Base-by-base conservation (phyloP, 2,329 filamentous ascomycete genomes). In the Nothophaeocryptopus gaeumannii region DNA sequence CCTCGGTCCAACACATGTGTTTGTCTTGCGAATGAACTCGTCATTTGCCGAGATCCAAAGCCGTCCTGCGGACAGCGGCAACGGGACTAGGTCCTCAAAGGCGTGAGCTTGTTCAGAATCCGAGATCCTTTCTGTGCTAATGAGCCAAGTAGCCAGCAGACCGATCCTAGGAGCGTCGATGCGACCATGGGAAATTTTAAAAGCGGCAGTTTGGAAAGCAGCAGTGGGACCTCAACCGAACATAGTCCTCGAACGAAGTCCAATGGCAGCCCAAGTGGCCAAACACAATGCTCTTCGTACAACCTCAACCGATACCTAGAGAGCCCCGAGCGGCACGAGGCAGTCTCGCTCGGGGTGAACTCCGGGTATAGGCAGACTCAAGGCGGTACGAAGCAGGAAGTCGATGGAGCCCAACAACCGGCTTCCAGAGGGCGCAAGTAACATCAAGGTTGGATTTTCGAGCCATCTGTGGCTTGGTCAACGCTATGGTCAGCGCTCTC, bases 1-100 rank as follows among this genome's bases (percentile, higher is more conserved):
- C 20, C 20, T 26, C 20, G 20, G 7, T 26, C 16, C 35, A 2
- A 2, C 11, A 2, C 5, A 15, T 16, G 26, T 30, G 14, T 15
- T 11, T 12, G 30, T 16, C 33, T 32, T 15, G 29, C 45, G 45
- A 14, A 53, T 53, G 50, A 43, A 14, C 20, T 43, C 42, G 41
- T 42, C 50, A 29, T 46, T 41, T 37, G 46, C 46, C 33, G 45
- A 49, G 16, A 48, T 48, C 16, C 42, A 20, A 26, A 42, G 35
- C 13, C 41, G 16, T 11, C 36, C 33, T 35, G 46, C 39, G 13
- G 42, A 37, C 41, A 31, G 20, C 15, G 42, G 13, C n/a, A 13
- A 16, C 30, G 31, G 9, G 39, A 11, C 39, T 43, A 33, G 29
- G 1, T n/a, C 32, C 29, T 10, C 2, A 20, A 45, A 38, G 34